Evolutionary conservation across 2,329 filamentous ascomycete species (phyloP), one percentile per base, ranked within the genome.

Genomic region (Thielaviopsis punctulata): DNA sequence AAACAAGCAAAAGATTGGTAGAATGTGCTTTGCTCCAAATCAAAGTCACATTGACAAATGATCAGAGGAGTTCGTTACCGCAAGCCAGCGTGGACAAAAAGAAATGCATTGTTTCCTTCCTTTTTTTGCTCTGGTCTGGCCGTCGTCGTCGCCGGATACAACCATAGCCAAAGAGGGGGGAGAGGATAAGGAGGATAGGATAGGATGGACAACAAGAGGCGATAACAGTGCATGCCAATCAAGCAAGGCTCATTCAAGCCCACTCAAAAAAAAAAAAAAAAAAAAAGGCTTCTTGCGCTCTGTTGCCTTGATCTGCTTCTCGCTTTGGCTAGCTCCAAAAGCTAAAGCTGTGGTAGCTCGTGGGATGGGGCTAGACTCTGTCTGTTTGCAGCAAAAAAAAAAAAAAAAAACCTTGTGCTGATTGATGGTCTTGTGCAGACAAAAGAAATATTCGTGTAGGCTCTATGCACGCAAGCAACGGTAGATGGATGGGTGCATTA

Each of bases 311-410:
- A 12, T 33, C 27, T 33, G 27, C 27, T 33, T 33, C n/a, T 33
- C 27, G 27, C 27, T 33, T 33, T 33, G 27, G 27, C 27, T 33
- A 10, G 27, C 27, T 13, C n/a, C n/a, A n/a, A n/a, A n/a, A n/a
- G n/a, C n/a, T n/a, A 33, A 13, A 9, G 27, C 27, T 12, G 27
- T 13, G 10, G 27, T 3, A 10, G 27, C 27, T 33, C 27, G 41
- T 51, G 45, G 39, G 30, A 41, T 51, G 21, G 49, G 44, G 43
- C 43, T 46, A 18, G 43, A 51, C 49, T 43, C 24, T 49, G 47
- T 49, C 47, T 44, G 18, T 44, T n/a, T 44, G 22, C 48, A 51
- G 33, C 46, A 49, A 23, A 22, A 33, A 33, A 39, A 39, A 36
- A 49, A 33, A 33, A 51, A 51, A 27, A 27, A 51, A 51, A 44